These are phyloP conservation scores for Hydnum rufescens DNA, from an alignment of 768 basidiomycete species.

Conservation along the genomic window DNA sequence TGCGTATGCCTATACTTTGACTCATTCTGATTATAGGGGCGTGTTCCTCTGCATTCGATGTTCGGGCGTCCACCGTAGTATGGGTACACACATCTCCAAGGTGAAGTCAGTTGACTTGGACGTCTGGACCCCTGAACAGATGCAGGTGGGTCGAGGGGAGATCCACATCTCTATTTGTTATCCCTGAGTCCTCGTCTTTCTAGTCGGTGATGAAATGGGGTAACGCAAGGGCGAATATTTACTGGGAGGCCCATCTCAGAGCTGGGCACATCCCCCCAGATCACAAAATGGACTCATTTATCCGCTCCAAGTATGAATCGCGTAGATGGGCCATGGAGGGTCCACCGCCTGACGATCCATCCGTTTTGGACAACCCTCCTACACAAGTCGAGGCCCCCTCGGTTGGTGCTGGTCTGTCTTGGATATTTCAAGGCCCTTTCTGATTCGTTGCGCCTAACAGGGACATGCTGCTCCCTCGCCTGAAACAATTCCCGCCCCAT, in stretches of 20 bases:
- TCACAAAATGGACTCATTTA: conserved; percentile 96
- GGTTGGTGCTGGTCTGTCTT: neutral
- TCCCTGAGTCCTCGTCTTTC: neutral
- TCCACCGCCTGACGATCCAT: conserved; percentile 63
- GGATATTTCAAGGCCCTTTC: neutral
- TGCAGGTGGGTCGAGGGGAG: conserved; percentile 40
- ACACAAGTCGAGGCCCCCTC: neutral
- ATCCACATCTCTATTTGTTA: neutral
- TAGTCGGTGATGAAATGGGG: conserved; percentile 88
- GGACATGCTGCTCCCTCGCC: conserved; percentile 10
- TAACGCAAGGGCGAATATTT: conserved; percentile 75
- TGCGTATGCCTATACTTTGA: neutral
- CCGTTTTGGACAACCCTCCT: conserved; percentile 37
- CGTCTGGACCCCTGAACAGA: conserved; percentile 94
- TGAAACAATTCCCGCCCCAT: conserved; percentile 3
- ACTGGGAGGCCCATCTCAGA: conserved; percentile 95
- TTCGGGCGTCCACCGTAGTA: conserved; percentile 89
- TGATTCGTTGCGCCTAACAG: neutral
- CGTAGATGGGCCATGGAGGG: conserved; percentile 88
- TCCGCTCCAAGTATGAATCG: conserved; percentile 91
- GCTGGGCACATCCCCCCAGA: conserved; percentile 82
- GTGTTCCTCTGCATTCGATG: conserved; percentile 93
- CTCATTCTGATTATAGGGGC: conserved; percentile 30
- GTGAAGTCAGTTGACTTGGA: conserved; percentile 97
- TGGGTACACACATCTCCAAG: conserved; percentile 96